Evolutionary conservation across 2,329 filamentous ascomycete genomes (phyloP), one percentile per base, ranked within the genome.

Genomic region (Neonectria coccinea): DNA sequence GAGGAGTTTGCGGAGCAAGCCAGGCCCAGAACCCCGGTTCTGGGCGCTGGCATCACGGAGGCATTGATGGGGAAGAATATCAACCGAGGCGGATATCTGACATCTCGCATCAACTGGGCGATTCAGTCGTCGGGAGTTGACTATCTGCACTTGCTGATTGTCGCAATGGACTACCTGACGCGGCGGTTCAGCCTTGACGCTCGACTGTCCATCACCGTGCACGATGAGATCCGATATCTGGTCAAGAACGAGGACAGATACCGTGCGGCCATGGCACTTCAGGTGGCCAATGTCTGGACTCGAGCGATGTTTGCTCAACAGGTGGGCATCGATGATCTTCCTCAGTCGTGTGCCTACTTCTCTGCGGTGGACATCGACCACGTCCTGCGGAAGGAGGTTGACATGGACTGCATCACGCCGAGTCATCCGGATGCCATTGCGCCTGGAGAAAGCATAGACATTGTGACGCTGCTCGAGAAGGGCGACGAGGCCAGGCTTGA

Each of bases 1-100:
- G 97, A 99, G 81, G 94, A 97, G 72, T 99, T 99, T 79, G 96
- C 97, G 4, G 94, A 98, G 76, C 95, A 98, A 76, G 94, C 97
- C 74, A 85, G 89, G 39, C 95, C 96, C 10, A 88, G 93, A 4
- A 99, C 96, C 0, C 96, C 96, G 0, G 94, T 97, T 0, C 86
- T 99, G 4, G 96, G 93, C 3, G 96, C 96, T 10, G 95, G 94
- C 16, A 99, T 99, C 70, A 99, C 96, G 0, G 94, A 99, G 80
- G 96, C 97, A 0, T 83, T 99, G 20, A 97, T 97, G 91, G 86
- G 90, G 57, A 90, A 92, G 16, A 97, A 91, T 75, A 90, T 99
- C 73, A 92, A 87, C 78, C 96, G 93, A 75, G 94, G 94, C 39
- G 93, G 91, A 22, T 99, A 97, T 80, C 91, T 99, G 82, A 97